Conservation (phyloP, 169 alveolate species). For the Cryptosporidium ubiquitum region DNA sequence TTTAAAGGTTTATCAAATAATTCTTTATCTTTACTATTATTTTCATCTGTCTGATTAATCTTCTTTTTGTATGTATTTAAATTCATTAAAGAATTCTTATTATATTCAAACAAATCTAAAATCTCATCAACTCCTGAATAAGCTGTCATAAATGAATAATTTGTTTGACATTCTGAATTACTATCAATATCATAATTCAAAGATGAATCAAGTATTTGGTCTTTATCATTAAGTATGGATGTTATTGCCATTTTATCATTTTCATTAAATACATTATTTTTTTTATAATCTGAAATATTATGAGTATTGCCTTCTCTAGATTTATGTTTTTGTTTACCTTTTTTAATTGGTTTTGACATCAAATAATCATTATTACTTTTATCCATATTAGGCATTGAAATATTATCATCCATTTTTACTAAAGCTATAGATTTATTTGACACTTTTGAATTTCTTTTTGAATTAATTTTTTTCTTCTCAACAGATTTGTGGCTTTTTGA, state of each 20-base stretch:
- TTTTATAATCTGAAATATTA: not conserved
- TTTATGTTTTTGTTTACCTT: not conserved
- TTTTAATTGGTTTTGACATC: not conserved
- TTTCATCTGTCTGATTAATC: not conserved
- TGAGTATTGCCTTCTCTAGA: not conserved
- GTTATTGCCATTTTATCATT: not conserved
- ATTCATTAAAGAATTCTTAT: not conserved
- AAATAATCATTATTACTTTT: not conserved
- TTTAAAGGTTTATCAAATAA: not conserved
- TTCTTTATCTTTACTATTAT: not conserved
- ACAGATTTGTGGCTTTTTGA: slow-evolving; percentile 34
- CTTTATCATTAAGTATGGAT: not conserved
- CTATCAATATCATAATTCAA: not conserved
- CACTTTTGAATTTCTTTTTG: not conserved
- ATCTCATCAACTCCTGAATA: slow-evolving; percentile 18
- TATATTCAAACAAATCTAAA: slow-evolving; percentile 1
- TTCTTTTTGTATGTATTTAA: not conserved
- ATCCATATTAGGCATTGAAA: not conserved
- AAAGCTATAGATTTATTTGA: not conserved
- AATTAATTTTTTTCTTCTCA: not conserved
- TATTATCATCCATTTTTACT: not conserved
- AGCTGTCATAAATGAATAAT: slow-evolving; percentile 44
- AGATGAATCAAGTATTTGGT: not conserved
- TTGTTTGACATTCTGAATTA: slow-evolving; percentile 60
- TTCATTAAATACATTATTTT: not conserved